Percentiles rank a stretch among this genome's conserved stretches.
Evolutionary conservation across 2,329 filamentous ascomycete species (phyloP).

Genomic region (Fusarium metavorans): DNA sequence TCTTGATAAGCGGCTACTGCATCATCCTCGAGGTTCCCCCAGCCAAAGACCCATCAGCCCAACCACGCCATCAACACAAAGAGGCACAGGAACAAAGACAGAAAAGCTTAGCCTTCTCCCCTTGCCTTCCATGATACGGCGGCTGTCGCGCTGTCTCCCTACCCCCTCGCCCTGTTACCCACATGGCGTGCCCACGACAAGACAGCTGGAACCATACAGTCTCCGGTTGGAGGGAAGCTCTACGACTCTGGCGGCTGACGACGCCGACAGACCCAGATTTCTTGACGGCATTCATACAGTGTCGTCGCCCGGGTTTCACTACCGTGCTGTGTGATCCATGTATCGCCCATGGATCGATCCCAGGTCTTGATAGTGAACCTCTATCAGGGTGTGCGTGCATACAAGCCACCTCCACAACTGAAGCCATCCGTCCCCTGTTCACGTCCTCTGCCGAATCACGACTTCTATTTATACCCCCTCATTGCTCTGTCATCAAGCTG

Average conservation of each 20-base stretch:
- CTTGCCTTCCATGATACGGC: neutral
- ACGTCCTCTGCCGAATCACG: neutral
- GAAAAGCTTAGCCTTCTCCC: conserved; percentile 14
- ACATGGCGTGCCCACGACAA: conserved; percentile 1
- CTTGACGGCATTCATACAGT: conserved; percentile 4
- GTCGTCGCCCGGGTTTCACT: neutral
- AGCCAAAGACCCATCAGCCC: neutral
- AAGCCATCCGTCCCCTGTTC: neutral
- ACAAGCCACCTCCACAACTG: neutral
- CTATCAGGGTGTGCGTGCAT: neutral
- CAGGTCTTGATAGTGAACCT: neutral
- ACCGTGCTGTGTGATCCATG: conserved; percentile 9
- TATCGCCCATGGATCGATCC: neutral
- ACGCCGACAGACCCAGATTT: conserved; percentile 28
- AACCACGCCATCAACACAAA: conserved; percentile 22
- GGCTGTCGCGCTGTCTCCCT: neutral
- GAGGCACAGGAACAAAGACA: neutral
- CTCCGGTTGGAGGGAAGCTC: neutral
- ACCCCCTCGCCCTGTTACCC: neutral
- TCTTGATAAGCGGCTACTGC: neutral
- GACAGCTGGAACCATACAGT: neutral
- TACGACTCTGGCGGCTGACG: conserved; percentile 15
- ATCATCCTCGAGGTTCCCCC: neutral
- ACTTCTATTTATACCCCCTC: conserved; percentile 6
- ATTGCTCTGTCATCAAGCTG: neutral